phyloP scores from a whole-genome alignment of 1,284 basidiomycete species.

The Heterobasidion parviporum region DNA sequence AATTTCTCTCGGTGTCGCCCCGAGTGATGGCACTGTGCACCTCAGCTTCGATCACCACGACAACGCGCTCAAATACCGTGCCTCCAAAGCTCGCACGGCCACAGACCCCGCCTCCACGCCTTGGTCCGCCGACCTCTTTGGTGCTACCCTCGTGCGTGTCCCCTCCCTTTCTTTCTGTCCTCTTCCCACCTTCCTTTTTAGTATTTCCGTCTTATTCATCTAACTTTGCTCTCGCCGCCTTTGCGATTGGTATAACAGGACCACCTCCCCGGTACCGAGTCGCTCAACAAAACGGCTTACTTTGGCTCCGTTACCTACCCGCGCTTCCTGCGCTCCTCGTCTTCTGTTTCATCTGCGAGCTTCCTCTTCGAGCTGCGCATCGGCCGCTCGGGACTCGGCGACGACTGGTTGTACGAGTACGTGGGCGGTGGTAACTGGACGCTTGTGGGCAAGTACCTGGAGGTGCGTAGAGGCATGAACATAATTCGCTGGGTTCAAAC shows the following conservation, averaged over 20 bases:
- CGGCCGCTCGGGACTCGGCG: conserved; percentile 32
- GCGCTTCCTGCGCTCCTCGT: conserved; percentile 25
- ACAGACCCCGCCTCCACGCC: conserved; percentile 17
- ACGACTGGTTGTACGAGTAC: conserved; percentile 35
- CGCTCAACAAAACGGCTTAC: conserved; percentile 24
- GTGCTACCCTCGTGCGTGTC: conserved; percentile 15
- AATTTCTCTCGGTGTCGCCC: conserved; percentile 33
- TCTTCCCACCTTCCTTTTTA: neutral
- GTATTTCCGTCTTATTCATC: neutral
- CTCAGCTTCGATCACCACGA: conserved; percentile 36
- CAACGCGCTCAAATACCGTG: conserved; percentile 30
- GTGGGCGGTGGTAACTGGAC: conserved; percentile 24
- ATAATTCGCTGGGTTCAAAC: too few species aligned
- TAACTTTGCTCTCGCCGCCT: neutral
- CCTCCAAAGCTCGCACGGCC: conserved; percentile 25
- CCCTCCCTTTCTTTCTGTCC: neutral
- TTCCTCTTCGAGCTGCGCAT: conserved; percentile 30
- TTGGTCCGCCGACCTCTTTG: conserved; percentile 23
- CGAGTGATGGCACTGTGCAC: conserved; percentile 32
- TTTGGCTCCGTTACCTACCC: conserved; percentile 35
- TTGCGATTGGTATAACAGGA: conserved; percentile 16
- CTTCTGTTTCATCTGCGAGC: conserved; percentile 15
- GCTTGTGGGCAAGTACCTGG: conserved; percentile 27
- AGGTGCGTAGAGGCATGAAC: conserved; percentile 14
- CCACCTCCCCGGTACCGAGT: conserved; percentile 27